Evolutionary conservation across 73 alveolate species (phyloP).

Genomic region (Paramecium tetraurelia): DNA sequence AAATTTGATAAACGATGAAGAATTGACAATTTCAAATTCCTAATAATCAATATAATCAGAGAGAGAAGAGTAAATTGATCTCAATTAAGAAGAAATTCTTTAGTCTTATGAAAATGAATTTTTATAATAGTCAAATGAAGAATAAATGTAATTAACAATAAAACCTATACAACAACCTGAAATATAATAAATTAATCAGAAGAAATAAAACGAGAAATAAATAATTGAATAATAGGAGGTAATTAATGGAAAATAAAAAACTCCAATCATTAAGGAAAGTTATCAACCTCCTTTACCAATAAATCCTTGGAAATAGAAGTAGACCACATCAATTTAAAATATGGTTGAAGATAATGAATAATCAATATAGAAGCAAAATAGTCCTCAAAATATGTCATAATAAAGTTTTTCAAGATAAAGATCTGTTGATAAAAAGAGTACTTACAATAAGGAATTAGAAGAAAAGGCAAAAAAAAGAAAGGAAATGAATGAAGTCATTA

Average conservation of each 20-base stretch:
- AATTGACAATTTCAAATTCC: not conserved
- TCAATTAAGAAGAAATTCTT: not conserved
- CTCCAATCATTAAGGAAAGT: not conserved
- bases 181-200: not conserved
- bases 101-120: not conserved
- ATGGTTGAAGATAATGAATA: not conserved
- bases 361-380: not conserved
- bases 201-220: not conserved
- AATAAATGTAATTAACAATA: not conserved
- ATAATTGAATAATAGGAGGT: not conserved
- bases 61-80: not conserved
- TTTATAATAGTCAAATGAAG: not conserved
- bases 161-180: not conserved
- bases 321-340: not conserved
- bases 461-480: constrained; percentile 22
- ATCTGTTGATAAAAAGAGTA: constrained; percentile 8
- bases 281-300: not conserved
- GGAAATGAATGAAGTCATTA: not conserved
- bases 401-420: not conserved
- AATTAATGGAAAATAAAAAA: not conserved
- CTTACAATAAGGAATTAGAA: not conserved
- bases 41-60: not conserved
- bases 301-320: constrained; percentile 41
- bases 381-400: not conserved
- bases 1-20: not conserved